Conservation (phyloP, 1,284 basidiomycete species). For the Tilletia indica region DNA sequence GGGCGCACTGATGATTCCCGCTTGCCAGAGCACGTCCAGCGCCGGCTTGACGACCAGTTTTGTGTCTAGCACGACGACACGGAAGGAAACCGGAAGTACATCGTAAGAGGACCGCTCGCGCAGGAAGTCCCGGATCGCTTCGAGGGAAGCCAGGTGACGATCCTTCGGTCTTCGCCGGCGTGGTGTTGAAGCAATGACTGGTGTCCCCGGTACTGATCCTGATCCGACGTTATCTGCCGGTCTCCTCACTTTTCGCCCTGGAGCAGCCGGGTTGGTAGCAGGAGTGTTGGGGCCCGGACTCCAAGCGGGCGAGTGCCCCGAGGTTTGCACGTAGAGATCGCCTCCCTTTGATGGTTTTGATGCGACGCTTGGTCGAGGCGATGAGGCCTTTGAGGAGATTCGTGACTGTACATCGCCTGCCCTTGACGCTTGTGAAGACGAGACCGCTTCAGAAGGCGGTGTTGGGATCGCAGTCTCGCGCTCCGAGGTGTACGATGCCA, state of each 20-base stretch:
- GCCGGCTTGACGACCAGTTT: constrained; percentile 53
- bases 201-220: constrained; percentile 1
- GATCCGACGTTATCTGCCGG: not conserved
- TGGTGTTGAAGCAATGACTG: not conserved
- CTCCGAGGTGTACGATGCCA: no score
- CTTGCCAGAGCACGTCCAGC: constrained; percentile 55
- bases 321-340: no score
- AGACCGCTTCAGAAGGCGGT: no score
- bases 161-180: not conserved
- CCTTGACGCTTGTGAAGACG: no score
- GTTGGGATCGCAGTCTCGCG: no score
- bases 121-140: constrained; percentile 77
- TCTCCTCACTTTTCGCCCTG: not conserved
- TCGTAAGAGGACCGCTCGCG: constrained; percentile 85
- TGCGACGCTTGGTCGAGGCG: no score
- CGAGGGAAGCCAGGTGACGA: constrained; percentile 59
- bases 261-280: not conserved
- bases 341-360: no score
- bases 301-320: not conserved
- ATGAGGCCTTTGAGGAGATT: no score
- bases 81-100: constrained; percentile 91
- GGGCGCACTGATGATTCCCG: constrained; percentile 88
- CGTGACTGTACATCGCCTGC: no score
- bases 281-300: not conserved
- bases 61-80: constrained; percentile 87